Conservation (phyloP, 192 early-diverging fungal species). For the Podila epigama region DNA sequence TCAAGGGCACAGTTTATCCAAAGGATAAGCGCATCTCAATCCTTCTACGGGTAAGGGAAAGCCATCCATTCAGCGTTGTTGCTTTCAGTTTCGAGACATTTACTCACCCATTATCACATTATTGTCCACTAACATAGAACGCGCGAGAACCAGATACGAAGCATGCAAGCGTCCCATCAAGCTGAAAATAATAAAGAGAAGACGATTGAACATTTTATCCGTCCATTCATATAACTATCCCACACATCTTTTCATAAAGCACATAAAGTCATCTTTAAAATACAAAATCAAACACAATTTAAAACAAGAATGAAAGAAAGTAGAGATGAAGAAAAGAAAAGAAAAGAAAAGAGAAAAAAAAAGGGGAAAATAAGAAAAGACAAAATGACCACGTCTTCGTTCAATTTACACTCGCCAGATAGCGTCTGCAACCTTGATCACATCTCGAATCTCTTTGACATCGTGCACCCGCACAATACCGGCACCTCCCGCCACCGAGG, state of each 20-base stretch:
- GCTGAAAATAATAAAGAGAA: background rate
- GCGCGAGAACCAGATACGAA: too few species aligned
- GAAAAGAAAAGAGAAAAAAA: background rate
- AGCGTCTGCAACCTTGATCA: conserved; percentile 81
- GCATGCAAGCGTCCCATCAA: too few species aligned
- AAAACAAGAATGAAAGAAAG: background rate
- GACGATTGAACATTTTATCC: background rate
- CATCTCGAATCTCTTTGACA: conserved; percentile 92
- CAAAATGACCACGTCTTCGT: background rate
- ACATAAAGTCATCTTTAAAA: conserved; percentile 1
- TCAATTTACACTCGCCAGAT: conserved; percentile 32
- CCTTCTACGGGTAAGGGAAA: conserved; percentile 66
- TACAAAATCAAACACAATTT: conserved; percentile 4
- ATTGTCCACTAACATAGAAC: too few species aligned
- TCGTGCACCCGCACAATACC: conserved; percentile 94
- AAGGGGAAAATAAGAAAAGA: background rate
- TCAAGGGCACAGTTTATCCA: conserved; percentile 58
- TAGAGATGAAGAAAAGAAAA: background rate
- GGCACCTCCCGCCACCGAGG: conserved; percentile 82
- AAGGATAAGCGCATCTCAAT: conserved; percentile 75
- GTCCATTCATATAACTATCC: too few species aligned
- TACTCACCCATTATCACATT: too few species aligned
- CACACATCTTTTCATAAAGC: too few species aligned
- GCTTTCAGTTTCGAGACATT: background rate
- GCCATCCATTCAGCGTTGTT: background rate